A percentile compares a stretch with the other conserved stretches of the same genome.
These are phyloP conservation scores for Hygrophila difformis DNA, from an alignment of 257 asterid genomes.

Conservation along the genomic window DNA sequence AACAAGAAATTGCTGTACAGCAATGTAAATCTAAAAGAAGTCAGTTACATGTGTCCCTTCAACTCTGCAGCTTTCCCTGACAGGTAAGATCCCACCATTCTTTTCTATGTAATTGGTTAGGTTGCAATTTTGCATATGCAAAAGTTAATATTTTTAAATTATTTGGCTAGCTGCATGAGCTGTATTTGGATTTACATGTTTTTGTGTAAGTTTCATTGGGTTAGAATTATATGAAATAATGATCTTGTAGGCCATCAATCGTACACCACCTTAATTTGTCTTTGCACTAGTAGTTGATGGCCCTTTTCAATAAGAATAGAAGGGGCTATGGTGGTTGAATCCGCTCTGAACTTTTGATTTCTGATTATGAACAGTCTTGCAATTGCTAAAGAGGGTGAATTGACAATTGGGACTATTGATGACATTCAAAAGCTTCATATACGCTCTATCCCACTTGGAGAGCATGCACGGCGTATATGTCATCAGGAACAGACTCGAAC, in stretches of 20 bases:
- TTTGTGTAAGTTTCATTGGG: neutral
- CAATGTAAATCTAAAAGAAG: conserved; percentile 94
- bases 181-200: neutral
- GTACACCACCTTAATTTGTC: no score
- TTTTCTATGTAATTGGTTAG: conserved; percentile 14
- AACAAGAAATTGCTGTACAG: conserved; percentile 96
- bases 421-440: conserved; percentile 99
- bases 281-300: no score
- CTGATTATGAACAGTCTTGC: conserved; percentile 65
- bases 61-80: conserved; percentile 98
- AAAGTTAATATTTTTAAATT: neutral
- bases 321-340: no score
- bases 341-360: no score
- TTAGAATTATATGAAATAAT: neutral
- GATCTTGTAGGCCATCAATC: neutral
- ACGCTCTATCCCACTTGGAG: conserved; percentile 92
- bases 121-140: no score
- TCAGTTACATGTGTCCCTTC: conserved; percentile 96
- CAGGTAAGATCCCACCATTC: conserved; percentile 42
- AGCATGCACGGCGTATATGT: conserved; percentile 95
- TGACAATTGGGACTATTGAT: conserved; percentile 93
- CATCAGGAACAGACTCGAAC: conserved; percentile 97
- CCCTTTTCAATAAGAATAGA: no score
- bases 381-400: conserved; percentile 91
- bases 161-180: neutral